These are phyloP conservation scores for Dictyostelium brefeldianum DNA, from an alignment of 78 protist species.

Conservation along the genomic window DNA sequence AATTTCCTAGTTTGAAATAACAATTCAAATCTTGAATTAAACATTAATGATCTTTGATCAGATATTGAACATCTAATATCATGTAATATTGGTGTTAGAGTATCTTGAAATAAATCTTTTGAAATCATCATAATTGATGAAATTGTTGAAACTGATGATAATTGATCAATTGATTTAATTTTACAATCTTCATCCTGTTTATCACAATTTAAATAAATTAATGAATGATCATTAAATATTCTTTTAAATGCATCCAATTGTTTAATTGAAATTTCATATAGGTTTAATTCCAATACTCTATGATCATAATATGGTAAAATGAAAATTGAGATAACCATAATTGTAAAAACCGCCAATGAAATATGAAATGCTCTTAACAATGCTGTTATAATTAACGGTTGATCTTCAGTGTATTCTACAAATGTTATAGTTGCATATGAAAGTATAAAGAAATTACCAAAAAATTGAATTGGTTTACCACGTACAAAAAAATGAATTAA, in stretches of 20 bases:
- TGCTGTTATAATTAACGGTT: conserved; percentile 1
- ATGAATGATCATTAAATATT: background rate
- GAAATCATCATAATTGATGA: background rate
- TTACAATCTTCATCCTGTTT: background rate
- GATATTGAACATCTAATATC: conserved; percentile 10
- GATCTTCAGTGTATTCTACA: conserved; percentile 9
- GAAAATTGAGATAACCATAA: background rate
- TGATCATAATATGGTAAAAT: conserved; percentile 31
- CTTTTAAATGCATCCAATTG: background rate
- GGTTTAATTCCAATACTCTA: background rate
- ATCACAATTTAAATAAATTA: background rate
- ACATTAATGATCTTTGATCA: conserved; percentile 2
- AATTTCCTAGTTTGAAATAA: conserved; percentile 10
- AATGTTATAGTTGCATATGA: conserved; percentile 42
- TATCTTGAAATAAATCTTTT: conserved; percentile 10
- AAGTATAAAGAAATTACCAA: conserved; percentile 43
- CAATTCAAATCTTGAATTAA: conserved; percentile 34
- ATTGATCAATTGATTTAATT: background rate
- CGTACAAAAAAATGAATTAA: background rate
- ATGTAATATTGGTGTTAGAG: background rate
- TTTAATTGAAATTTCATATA: background rate
- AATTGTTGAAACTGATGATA: background rate
- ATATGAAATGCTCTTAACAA: conserved; percentile 42
- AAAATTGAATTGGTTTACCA: conserved; percentile 19
- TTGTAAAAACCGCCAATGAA: background rate